Base-by-base conservation (phyloP, 768 basidiomycete species). In the Fibroporia radiculosa region DNA sequence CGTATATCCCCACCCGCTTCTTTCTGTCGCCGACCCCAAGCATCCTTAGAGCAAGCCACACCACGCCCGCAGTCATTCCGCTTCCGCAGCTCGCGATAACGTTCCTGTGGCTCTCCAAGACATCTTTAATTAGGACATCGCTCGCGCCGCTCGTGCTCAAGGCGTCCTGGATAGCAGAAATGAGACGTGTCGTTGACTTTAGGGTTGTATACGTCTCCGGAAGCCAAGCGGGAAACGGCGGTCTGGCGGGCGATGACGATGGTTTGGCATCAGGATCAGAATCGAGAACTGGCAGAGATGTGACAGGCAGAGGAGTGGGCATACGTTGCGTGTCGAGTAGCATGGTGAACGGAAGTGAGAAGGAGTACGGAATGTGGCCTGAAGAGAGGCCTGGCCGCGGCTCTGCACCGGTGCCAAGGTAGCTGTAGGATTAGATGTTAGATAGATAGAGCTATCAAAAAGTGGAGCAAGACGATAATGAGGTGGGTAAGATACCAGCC, bases 21-120 rank as follows among this genome's bases (percentile, higher is more conserved):
- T 42, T 20, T n/a, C n/a, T n/a, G n/a, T 25, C 28, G 29, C 74
- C 62, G 4, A 77, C 75, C 12, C 79, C 81, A 36, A 92, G 55
- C 28, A 85, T 56, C 60, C 85, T 78, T 50, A 96, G 69, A n/a
- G 90, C 93, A 47, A 97, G 71, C 93, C 96, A 97, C 5, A 97
- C 71, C 12, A 97, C 71, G 3, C 78, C 89, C 10, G 95, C 95
- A n/a, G 93, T 96, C 95, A 99, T 97, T 34, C 95, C 95, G 58
- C 90, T 95, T 40, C 95, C 95, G 66, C 95, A 99, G 47, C 74
- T 84, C 11, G 85, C 78, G 4, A 82, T 74, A 24, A 93, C 77
- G 18, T 69, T 59, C 41, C 74, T 69, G 48, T 78, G 64, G 14
- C 86, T 87, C 10, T 69, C 61, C 35, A 84, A 64, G 8, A 93